Percentiles rank a stretch among this genome's conserved stretches.
Conservation (phyloP, 768 basidiomycete genomes). For the Mycena alexandri region DNA sequence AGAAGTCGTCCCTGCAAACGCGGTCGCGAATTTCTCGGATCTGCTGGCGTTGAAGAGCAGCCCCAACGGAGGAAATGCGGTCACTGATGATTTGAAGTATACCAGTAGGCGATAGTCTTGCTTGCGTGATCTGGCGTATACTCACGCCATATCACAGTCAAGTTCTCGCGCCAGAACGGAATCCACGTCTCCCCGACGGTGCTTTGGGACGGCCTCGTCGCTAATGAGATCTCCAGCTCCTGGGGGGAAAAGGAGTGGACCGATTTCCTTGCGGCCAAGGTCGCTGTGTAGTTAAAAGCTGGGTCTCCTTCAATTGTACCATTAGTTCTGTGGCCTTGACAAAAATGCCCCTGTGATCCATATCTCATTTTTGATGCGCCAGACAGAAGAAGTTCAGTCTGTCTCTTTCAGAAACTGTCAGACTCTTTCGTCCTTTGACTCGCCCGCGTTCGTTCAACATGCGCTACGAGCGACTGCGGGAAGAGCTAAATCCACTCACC, state of each 20-base stretch:
- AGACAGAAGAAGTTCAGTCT: too few relatives aligned
- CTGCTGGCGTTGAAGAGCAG: slow-evolving; percentile 70
- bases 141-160: slow-evolving; percentile 65
- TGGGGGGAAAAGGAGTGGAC: slow-evolving; percentile 89
- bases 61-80: slow-evolving; percentile 85
- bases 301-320: too few relatives aligned
- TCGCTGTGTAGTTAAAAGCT: slow-evolving; percentile 52
- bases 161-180: slow-evolving; percentile 90
- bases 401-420: too few relatives aligned
- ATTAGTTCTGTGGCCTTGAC: too few relatives aligned
- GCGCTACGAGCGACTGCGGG: too few relatives aligned
- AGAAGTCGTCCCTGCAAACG: slow-evolving; percentile 62
- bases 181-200: slow-evolving; percentile 92
- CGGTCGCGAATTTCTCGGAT: slow-evolving; percentile 68
- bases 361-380: too few relatives aligned
- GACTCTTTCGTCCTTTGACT: too few relatives aligned
- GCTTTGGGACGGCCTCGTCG: slow-evolving; percentile 82
- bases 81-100: slow-evolving; percentile 91
- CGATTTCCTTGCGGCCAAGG: slow-evolving; percentile 75
- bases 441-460: too few relatives aligned
- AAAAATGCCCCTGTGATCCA: too few relatives aligned
- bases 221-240: slow-evolving; percentile 79
- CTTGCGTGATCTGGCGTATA: background rate
- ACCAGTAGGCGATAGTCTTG: slow-evolving; percentile 66
- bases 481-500: too few relatives aligned